These are phyloP conservation scores for Aspergillus homomorphus DNA, from an alignment of 495 filamentous ascomycete genomes.

Conservation along the genomic window DNA sequence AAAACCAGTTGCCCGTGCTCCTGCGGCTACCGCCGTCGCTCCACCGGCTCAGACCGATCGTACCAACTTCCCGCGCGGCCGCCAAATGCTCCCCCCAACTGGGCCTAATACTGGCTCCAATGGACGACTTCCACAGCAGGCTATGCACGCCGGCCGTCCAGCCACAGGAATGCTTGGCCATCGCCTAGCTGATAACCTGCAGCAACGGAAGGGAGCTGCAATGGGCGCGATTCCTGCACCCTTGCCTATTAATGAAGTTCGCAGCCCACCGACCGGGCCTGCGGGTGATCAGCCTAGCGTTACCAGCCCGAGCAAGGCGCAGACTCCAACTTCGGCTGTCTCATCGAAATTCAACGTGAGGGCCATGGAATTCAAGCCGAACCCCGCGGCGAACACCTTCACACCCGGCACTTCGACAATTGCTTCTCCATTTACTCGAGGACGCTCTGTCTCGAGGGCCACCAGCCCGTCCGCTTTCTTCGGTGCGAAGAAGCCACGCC, in stretches of 20 bases:
- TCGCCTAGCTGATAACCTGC: conserved; percentile 53
- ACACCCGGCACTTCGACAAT: conserved; percentile 64
- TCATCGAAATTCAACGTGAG: conserved; percentile 75
- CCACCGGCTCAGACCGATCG: conserved; percentile 41
- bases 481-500: conserved; percentile 58
- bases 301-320: conserved; percentile 46
- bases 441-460: conserved; percentile 51
- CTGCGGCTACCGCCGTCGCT: conserved; percentile 28
- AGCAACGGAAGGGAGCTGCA: conserved; percentile 52
- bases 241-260: conserved; percentile 53
- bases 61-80: conserved; percentile 40
- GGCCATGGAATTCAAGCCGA: conserved; percentile 81
- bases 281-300: conserved; percentile 41
- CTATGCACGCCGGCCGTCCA: conserved; percentile 39
- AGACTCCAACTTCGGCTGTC: conserved; percentile 48
- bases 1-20: conserved; percentile 31
- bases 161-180: conserved; percentile 50
- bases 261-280: conserved; percentile 48
- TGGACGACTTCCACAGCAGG: conserved; percentile 41
- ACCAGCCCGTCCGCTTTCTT: conserved; percentile 50
- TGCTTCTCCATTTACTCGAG: conserved; percentile 54
- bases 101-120: conserved; percentile 38
- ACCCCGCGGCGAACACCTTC: conserved; percentile 72
- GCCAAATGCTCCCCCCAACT: conserved; percentile 47
- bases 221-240: conserved; percentile 48